phyloP scores from a whole-genome alignment of 441 rosid genomes.

The Theobroma grandiflorum region DNA sequence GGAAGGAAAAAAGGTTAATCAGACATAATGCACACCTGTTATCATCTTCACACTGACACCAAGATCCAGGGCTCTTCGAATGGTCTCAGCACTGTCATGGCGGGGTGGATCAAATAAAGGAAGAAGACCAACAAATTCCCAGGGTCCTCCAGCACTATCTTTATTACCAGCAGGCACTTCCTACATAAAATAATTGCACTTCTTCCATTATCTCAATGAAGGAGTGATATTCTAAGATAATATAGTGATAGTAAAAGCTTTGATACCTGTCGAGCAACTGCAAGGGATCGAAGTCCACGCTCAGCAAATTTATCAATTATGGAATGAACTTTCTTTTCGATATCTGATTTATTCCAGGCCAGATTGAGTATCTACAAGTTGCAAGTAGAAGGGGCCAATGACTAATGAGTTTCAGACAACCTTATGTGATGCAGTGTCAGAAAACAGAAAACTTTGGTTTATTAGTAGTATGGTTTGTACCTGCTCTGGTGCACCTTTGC shows the following conservation, averaged over 20 bases:
- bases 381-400: constrained; percentile 1
- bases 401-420: background rate
- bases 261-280: constrained; percentile 63
- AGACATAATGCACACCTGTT: constrained; percentile 43
- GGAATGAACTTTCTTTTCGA: constrained; percentile 56
- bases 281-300: constrained; percentile 84
- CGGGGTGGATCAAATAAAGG: constrained; percentile 70
- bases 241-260: constrained; percentile 15
- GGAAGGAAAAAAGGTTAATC: background rate
- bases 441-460: constrained; percentile 15
- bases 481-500: constrained; percentile 79
- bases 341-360: constrained; percentile 52
- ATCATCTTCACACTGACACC: constrained; percentile 76
- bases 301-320: constrained; percentile 80
- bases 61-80: constrained; percentile 61
- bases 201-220: background rate
- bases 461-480: constrained; percentile 29
- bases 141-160: constrained; percentile 64
- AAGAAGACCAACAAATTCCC: constrained; percentile 71
- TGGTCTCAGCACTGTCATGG: constrained; percentile 73
- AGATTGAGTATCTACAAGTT: constrained; percentile 56
- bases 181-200: constrained; percentile 29
- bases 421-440: background rate
- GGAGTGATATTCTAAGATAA: constrained; percentile 3
- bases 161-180: constrained; percentile 60